Evolutionary conservation across 805 yeast species (phyloP), one percentile per base, ranked within the genome.

Genomic region (Kazachstania kunashirensis): DNA sequence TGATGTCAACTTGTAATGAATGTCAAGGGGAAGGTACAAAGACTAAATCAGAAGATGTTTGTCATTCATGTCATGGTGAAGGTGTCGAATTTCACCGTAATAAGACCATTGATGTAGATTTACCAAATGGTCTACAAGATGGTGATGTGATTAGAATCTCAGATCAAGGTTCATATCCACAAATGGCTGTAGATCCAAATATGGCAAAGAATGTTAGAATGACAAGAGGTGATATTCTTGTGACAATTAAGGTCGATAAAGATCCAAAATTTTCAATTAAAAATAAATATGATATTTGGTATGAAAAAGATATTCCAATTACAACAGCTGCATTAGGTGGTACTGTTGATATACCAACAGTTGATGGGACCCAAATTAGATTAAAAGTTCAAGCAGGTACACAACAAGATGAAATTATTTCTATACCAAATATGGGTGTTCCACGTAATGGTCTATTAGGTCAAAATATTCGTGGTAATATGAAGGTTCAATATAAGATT

Each of bases 281-380:
- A 24, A 79, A 81, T 24, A 71, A 74, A 46, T 49, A 49, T 36
- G 79, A 84, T 50, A 69, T 92, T 40, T 57, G 81, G 39, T 72
- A 75, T 51, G 67, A 69, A 19, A 75, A 78, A 32, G 75, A 76
- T 30, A 77, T 92, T 36, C 82, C 92, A 33, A 82, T 85, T 77
- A 92, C 98, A 1, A 92, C 98, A 0, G 98, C 98, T 1, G 86
- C 96, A 0, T 67, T 92, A 31, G 99, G 99, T 42, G 99, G 99
- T 26, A 77, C 75, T 31, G 71, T 92, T 16, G 75, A 80, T 33
- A 74, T 92, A n/a, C 97, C 97, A 24, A 89, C 98, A 0, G 72
- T 92, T 19, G 84, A 77, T 44, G 96, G 94, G 4, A 72, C 72
- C 28, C 70, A 70, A 24, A 65, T 94, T 35, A 81, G 85, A 57